Base-by-base conservation (phyloP, 148 eudicot species). In the Spergularia marina region DNA sequence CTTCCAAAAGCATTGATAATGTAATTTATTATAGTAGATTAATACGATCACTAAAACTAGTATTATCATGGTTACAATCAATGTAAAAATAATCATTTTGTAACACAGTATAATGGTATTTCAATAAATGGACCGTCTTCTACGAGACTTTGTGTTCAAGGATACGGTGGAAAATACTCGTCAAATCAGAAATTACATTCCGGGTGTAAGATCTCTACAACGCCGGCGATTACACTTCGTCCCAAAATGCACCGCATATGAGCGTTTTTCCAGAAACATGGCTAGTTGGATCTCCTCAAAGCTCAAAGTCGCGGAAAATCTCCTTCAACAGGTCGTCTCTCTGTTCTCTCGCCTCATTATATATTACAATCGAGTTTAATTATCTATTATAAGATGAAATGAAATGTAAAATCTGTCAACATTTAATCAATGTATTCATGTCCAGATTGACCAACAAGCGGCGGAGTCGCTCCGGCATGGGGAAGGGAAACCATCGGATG, bases 371-470 rank as follows among this genome's bases (percentile, higher is more conserved):
- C 13, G 51, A 36, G 7, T 30, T 74, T 44, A 69, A 8, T 25
- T 44, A 4, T 34, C 39, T 47, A 5, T 12, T 59, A 59, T 51
- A 44, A 6, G 3, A 44, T 44, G 49, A 41, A 7, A 7, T 5
- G 8, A 44, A 44, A 6, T 34, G 52, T 39, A 4, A 30, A 41
- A 23, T 57, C 51, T 53, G n/a, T 44, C 44, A 0, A 57, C 7
- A 10, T 60, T 14, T 63, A 69, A 6, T 36, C 53, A 64, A 74
- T 72, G 65, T 51, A 12, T 49, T 65, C 7, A 23, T 68, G 20
- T 83, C 71, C 83, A 95, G 98, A 90, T 95, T 67, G 98, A 95
- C 76, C 97, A 92, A 80, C 97, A 92, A 89, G 98, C 98, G 40
- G 98, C 98, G 15, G 97, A 92, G 49, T 90, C 97, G 54, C 91